Percentiles rank a stretch among this genome's conserved stretches.
These are phyloP conservation scores for Boletellus sp. DNA, from an alignment of 768 basidiomycete species.

Conservation along the genomic window DNA sequence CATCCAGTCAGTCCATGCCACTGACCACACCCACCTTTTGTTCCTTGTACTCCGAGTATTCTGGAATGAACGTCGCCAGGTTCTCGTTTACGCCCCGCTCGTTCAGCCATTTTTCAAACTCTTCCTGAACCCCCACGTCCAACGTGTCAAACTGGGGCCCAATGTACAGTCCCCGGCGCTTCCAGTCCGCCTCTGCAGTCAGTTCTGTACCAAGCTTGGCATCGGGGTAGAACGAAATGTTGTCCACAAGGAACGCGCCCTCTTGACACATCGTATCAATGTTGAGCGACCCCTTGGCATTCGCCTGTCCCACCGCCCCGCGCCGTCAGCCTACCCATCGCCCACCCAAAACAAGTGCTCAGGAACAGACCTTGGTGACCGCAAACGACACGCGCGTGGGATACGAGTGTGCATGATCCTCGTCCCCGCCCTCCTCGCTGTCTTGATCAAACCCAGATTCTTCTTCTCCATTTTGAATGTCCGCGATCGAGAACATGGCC, in stretches of 20 bases:
- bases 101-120: slow-evolving; percentile 84
- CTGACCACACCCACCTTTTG: slow-evolving; percentile 60
- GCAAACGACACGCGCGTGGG: slow-evolving; percentile 78
- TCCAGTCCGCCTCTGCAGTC: slow-evolving; percentile 91
- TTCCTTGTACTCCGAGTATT: slow-evolving; percentile 87
- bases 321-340: background rate
- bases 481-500: slow-evolving; percentile 89
- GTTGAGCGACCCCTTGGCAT: slow-evolving; percentile 62
- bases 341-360: background rate
- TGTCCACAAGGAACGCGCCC: slow-evolving; percentile 81
- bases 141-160: slow-evolving; percentile 94
- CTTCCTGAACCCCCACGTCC: slow-evolving; percentile 82
- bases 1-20: slow-evolving; percentile 1
- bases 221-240: slow-evolving; percentile 82
- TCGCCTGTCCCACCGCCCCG: slow-evolving; percentile 34
- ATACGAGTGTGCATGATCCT: slow-evolving; percentile 41
- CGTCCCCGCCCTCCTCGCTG: slow-evolving; percentile 34
- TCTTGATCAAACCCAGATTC: slow-evolving; percentile 38
- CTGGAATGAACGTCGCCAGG: slow-evolving; percentile 83
- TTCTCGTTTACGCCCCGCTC: slow-evolving; percentile 86
- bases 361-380: slow-evolving; percentile 68
- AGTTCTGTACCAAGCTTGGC: slow-evolving; percentile 66
- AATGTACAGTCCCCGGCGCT: slow-evolving; percentile 85
- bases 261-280: slow-evolving; percentile 79
- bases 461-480: slow-evolving; percentile 57